Conservation (phyloP, 2,329 filamentous ascomycete genomes). For the Neonectria neomacrospora region DNA sequence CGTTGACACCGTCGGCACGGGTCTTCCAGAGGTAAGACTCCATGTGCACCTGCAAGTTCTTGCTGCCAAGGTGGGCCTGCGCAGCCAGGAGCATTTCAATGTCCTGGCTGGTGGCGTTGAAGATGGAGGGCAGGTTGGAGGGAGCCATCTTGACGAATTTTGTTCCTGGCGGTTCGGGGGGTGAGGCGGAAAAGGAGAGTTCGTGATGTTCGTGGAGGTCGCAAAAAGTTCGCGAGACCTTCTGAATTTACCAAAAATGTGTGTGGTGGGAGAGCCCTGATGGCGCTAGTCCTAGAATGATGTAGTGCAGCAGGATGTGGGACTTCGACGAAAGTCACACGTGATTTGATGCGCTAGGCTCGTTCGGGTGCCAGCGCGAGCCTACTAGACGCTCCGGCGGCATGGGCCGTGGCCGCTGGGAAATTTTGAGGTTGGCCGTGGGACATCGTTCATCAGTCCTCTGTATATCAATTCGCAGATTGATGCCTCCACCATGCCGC, state of each 20-base stretch:
- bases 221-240: conserved; percentile 58
- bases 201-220: conserved; percentile 44
- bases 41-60: conserved; percentile 99
- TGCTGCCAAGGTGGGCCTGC: conserved; percentile 95
- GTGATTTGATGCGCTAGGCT: conserved; percentile 45
- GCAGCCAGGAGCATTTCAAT: conserved; percentile 99
- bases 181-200: conserved; percentile 45
- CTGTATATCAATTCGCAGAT: conserved; percentile 35
- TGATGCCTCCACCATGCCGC: conserved; percentile 68
- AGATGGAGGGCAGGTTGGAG: conserved; percentile 90
- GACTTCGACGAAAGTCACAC: conserved; percentile 39
- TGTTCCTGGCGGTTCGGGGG: conserved; percentile 49
- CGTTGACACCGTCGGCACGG: conserved; percentile 96
- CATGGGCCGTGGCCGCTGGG: conserved; percentile 38
- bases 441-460: conserved; percentile 37
- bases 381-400: conserved; percentile 9
- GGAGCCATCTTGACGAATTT: conserved; percentile 85
- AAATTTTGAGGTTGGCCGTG: conserved; percentile 50
- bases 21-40: conserved; percentile 99
- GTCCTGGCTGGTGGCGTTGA: conserved; percentile 98
- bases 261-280: conserved; percentile 51
- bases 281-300: conserved; percentile 41
- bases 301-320: neutral
- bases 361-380: neutral
- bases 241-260: conserved; percentile 53